phyloP scores from a whole-genome alignment of 306 rosid species.

The Adenanthera pavonina region DNA sequence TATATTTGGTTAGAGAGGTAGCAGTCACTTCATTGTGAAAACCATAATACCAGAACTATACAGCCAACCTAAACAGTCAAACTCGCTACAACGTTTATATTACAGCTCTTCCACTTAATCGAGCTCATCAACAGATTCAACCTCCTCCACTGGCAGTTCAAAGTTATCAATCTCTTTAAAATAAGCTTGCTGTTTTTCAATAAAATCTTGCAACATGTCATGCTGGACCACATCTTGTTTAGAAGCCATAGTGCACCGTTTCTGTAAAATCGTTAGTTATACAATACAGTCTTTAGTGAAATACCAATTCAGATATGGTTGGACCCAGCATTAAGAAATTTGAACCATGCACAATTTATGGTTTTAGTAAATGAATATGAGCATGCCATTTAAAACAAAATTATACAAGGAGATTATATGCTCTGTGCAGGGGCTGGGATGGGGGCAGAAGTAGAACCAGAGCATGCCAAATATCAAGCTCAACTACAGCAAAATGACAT shows the following conservation, averaged over 20 bases:
- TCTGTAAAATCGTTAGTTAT: conserved; percentile 49
- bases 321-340: neutral
- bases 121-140: conserved; percentile 52
- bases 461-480: neutral
- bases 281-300: conserved; percentile 14
- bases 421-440: neutral
- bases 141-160: conserved; percentile 72
- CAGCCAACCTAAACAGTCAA: conserved; percentile 35
- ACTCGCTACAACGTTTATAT: conserved; percentile 10
- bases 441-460: neutral
- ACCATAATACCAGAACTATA: conserved; percentile 39
- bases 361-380: neutral
- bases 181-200: conserved; percentile 70
- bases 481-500: neutral
- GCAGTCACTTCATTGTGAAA: conserved; percentile 25
- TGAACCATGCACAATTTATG: conserved; percentile 10
- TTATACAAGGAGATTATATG: neutral
- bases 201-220: conserved; percentile 56
- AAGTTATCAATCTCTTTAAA: conserved; percentile 77
- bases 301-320: neutral
- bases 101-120: conserved; percentile 45
- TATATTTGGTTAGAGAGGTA: conserved; percentile 18
- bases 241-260: conserved; percentile 38
- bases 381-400: neutral
- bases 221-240: conserved; percentile 34